phyloP scores from a whole-genome alignment of 2,329 filamentous ascomycete species.

The Elsinoe necatrix region DNA sequence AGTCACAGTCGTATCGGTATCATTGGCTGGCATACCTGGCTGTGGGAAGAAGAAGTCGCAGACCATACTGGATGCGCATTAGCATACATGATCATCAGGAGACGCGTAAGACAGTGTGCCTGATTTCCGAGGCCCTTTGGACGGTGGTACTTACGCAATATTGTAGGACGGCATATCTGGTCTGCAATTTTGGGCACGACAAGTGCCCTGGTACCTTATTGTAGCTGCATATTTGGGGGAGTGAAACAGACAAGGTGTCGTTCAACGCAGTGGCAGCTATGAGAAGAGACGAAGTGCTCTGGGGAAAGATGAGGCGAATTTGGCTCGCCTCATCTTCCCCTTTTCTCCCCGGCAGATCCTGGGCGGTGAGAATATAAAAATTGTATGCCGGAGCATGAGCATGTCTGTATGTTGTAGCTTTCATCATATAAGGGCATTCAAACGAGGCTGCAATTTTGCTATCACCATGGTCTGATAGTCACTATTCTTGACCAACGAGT shows the following conservation, averaged over 20 bases:
- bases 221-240: neutral
- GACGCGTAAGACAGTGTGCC: conserved; percentile 12
- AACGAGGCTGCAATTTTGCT: no score
- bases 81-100: conserved; percentile 17
- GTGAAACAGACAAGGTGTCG: neutral
- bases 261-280: neutral
- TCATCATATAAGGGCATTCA: no score
- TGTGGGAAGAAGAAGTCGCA: conserved; percentile 99
- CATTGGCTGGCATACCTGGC: conserved; percentile 47
- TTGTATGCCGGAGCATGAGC: neutral
- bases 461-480: neutral
- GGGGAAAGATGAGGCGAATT: conserved; percentile 8
- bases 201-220: conserved; percentile 1
- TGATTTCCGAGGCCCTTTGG: neutral
- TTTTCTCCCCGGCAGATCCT: conserved; percentile 26
- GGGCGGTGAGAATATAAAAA: conserved; percentile 5
- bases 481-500: no score
- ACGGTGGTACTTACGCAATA: conserved; percentile 50
- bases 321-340: neutral
- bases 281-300: conserved; percentile 9
- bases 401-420: neutral
- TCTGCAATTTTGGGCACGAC: neutral
- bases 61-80: conserved; percentile 59
- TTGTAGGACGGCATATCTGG: conserved; percentile 54
- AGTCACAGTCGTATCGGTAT: neutral